Evolutionary conservation across 768 basidiomycete genomes (phyloP), one percentile per base, ranked within the genome.

Genomic region (Agrocybe pediades): DNA sequence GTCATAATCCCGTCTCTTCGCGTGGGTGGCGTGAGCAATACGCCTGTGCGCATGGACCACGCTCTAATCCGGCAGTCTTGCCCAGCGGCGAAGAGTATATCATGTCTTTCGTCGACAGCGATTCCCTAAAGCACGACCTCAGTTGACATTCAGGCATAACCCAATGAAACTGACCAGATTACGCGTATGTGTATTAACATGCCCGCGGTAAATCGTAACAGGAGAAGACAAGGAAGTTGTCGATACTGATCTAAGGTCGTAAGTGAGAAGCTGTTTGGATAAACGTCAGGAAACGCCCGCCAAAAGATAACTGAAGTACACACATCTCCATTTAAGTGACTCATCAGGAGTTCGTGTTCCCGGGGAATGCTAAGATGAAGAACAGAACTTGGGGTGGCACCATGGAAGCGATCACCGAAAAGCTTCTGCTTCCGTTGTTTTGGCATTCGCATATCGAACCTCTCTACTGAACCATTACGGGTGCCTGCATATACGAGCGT

Each of bases 61-160:
- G 78, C 79, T 20, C 87, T 82, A 53, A 91, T 77, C 26, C 74
- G 76, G 40, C 69, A 57, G 66, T 92, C 89, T 56, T 84, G 78
- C 9, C 88, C 88, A 0, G 86, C 86, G 8, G 85, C 85, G 54
- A 88, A 88, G 16, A 92, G 62, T 46, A 86, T 79, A 24, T 81
- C 72, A 44, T 85, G 74, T 7, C 66, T 55, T 0, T 83, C 79
- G 57, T 90, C 87, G 16, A 82, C 62, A 1, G 80, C 71, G 6
- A 89, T 73, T 5, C 88, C 88, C 89, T 91, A 19, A 9, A 17
- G 60, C 49, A 21, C 3, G n/a, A n/a, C 9, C 57, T 55, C 16
- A 54, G 39, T n/a, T 8, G 21, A 25, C 17, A 27, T 5, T 13
- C n/a, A 7, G 21, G 11, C n/a, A 9, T 15, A 29, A 25, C 7